Percentiles rank a stretch among this genome's conserved stretches.
Evolutionary conservation across 2,329 filamentous ascomycete genomes (phyloP).

Genomic region (Colletotrichum brevisporum): DNA sequence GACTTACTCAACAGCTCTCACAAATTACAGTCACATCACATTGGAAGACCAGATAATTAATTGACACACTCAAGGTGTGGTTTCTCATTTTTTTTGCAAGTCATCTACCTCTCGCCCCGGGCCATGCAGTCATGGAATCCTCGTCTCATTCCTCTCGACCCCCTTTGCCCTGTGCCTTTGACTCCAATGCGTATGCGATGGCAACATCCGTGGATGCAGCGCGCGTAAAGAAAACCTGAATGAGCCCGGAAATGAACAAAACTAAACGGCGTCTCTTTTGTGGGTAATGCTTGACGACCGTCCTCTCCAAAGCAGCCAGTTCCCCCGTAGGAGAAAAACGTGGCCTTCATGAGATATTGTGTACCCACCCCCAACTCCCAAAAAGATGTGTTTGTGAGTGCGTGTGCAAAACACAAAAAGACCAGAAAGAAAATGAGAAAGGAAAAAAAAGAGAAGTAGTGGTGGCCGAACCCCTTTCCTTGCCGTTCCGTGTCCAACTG

Average conservation of each 20-base stretch:
- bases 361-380: slow-evolving; percentile 31
- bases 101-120: slow-evolving; percentile 26
- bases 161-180: slow-evolving; percentile 7
- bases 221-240: slow-evolving; percentile 11
- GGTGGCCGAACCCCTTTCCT: slow-evolving; percentile 33
- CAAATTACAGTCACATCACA: neutral
- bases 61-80: slow-evolving; percentile 19
- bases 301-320: slow-evolving; percentile 21
- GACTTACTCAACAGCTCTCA: neutral
- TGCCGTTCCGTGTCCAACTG: slow-evolving; percentile 34
- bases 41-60: neutral
- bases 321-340: slow-evolving; percentile 17
- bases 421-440: slow-evolving; percentile 17
- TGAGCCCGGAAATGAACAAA: slow-evolving; percentile 5
- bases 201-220: slow-evolving; percentile 36
- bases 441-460: slow-evolving; percentile 23
- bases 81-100: slow-evolving; percentile 31
- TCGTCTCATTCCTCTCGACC: slow-evolving; percentile 19
- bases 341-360: slow-evolving; percentile 24
- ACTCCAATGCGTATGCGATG: slow-evolving; percentile 36
- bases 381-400: slow-evolving; percentile 11
- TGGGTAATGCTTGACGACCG: neutral
- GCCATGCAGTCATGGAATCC: slow-evolving; percentile 38
- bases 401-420: slow-evolving; percentile 19
- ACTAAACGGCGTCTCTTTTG: slow-evolving; percentile 19